These are phyloP conservation scores for Schoenoplectus tabernaemontani DNA, from an alignment of 202 grass and related monocot species.

Conservation along the genomic window DNA sequence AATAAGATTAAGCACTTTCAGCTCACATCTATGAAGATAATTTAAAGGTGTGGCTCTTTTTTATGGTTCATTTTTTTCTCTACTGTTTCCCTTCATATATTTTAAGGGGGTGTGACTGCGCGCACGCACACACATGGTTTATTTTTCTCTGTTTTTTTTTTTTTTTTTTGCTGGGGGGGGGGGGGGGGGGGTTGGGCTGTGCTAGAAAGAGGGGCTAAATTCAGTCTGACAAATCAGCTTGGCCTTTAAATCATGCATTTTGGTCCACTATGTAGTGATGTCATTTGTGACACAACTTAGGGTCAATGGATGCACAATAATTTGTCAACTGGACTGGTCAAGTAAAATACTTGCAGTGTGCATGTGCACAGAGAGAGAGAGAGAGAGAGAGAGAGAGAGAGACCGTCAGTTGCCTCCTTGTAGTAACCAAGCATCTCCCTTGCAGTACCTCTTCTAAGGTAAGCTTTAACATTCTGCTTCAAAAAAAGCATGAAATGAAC, in stretches of 20 bases:
- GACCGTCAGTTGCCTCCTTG: conserved; percentile 86
- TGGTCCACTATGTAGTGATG: neutral
- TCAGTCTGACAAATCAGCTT: neutral
- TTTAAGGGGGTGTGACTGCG: no score
- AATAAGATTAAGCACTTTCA: neutral
- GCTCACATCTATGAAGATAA: neutral
- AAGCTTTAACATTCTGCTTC: conserved; percentile 85
- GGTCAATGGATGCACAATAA: neutral
- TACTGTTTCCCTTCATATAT: neutral
- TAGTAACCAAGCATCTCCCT: conserved; percentile 92
- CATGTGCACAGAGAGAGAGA: neutral
- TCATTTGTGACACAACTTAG: no score
- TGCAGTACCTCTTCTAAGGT: conserved; percentile 83
- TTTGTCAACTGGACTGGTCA: neutral
- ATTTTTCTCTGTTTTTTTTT: no score
- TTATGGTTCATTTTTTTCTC: neutral
- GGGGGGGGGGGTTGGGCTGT: neutral
- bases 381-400: conserved; percentile 6
- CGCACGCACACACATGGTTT: no score
- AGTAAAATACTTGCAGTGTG: neutral
- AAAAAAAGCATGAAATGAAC: conserved; percentile 11
- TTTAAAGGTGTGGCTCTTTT: neutral
- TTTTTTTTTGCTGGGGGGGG: neutral
- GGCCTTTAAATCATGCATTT: neutral
- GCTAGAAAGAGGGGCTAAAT: neutral